phyloP scores from a whole-genome alignment of 2,329 filamentous ascomycete species.

The Aureobasidium musti region DNA sequence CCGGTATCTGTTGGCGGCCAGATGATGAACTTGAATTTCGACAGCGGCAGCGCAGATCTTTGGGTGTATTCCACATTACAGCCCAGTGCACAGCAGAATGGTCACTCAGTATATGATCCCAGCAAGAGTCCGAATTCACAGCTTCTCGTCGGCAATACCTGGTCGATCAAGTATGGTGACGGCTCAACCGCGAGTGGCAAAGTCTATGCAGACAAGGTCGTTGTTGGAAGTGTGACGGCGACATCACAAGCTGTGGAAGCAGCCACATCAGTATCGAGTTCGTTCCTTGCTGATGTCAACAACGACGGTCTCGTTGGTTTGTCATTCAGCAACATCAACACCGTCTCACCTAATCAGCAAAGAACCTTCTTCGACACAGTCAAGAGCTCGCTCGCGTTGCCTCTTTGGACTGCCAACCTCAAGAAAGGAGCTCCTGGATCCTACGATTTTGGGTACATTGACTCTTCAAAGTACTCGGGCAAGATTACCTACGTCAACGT shows the following conservation, averaged over 20 bases:
- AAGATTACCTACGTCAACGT: slow-evolving; percentile 58
- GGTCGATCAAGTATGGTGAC: slow-evolving; percentile 67
- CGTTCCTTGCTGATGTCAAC: slow-evolving; percentile 54
- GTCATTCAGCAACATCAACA: slow-evolving; percentile 62
- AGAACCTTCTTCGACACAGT: slow-evolving; percentile 64
- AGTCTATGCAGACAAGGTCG: slow-evolving; percentile 67
- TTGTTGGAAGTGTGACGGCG: slow-evolving; percentile 61
- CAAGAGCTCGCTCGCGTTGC: slow-evolving; percentile 52
- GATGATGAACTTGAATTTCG: slow-evolving; percentile 66
- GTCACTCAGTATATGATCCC: slow-evolving; percentile 62
- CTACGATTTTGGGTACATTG: slow-evolving; percentile 63
- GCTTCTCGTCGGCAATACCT: slow-evolving; percentile 53
- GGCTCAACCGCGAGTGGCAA: slow-evolving; percentile 63
- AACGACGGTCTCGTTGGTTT: slow-evolving; percentile 64
- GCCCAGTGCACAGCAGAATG: slow-evolving; percentile 51
- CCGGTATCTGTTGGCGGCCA: slow-evolving; percentile 66
- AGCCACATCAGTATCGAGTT: slow-evolving; percentile 58
- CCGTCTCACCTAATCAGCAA: slow-evolving; percentile 53
- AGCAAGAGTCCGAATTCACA: slow-evolving; percentile 48
- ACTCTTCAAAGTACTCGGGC: slow-evolving; percentile 61
- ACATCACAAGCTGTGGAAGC: slow-evolving; percentile 66
- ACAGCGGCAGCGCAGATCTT: slow-evolving; percentile 69
- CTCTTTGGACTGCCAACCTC: slow-evolving; percentile 60
- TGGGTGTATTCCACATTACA: slow-evolving; percentile 68
- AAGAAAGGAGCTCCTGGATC: slow-evolving; percentile 56